Evolutionary conservation across 306 rosid genomes (phyloP).

Genomic region (Delonix regia): DNA sequence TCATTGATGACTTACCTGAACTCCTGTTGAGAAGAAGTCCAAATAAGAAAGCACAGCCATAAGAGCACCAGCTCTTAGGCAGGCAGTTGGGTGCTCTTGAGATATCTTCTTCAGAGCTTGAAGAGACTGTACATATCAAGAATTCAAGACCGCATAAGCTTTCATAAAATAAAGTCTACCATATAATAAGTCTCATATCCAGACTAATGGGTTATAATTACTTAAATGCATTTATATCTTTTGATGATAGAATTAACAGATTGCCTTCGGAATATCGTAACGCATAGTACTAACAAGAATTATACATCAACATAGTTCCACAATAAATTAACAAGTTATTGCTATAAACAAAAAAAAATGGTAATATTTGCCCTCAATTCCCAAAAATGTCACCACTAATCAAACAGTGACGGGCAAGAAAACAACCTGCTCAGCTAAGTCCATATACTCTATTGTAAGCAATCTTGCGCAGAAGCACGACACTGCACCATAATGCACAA

Average conservation of each 20-base stretch:
- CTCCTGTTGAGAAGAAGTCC: conserved; percentile 97
- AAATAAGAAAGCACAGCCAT: conserved; percentile 98
- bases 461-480: conserved; percentile 91
- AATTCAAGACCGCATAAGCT: conserved; percentile 7
- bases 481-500: conserved; percentile 97
- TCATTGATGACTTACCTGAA: conserved; percentile 65
- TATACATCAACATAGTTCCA: conserved; percentile 3
- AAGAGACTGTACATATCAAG: conserved; percentile 74
- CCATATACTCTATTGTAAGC: conserved; percentile 98
- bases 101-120: conserved; percentile 98
- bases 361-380: not conserved
- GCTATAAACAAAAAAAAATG: not conserved
- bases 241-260: not conserved
- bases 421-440: conserved; percentile 98
- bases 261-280: not conserved
- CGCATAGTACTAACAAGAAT: conserved; percentile 5
- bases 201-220: not conserved
- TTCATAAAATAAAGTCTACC: not conserved
- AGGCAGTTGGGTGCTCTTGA: conserved; percentile 98
- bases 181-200: conserved; percentile 4
- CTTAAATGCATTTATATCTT: not conserved
- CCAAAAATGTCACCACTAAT: not conserved
- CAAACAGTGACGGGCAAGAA: conserved; percentile 11
- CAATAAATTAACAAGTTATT: not conserved
- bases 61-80: conserved; percentile 99